phyloP scores from a whole-genome alignment of 208 protist genomes.

The Trypanosoma scelopori region DNA sequence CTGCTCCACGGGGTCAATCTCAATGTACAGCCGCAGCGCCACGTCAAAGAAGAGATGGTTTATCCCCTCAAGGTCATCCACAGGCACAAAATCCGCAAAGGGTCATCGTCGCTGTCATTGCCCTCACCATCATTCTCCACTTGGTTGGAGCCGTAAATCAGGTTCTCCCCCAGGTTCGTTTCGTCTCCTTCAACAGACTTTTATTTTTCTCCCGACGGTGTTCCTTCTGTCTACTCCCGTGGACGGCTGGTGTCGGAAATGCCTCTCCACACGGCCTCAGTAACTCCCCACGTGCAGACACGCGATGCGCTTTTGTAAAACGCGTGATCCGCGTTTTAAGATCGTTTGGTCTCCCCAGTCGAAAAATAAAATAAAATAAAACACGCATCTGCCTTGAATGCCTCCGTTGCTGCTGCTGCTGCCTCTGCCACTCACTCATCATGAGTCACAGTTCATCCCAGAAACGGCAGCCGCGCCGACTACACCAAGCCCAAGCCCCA shows the following conservation, averaged over 20 bases:
- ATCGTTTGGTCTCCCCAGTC: conserved; percentile 4
- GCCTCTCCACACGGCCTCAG: conserved; percentile 2
- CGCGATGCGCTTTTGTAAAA: conserved; percentile 8
- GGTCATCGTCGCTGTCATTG: neutral
- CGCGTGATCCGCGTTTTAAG: conserved; percentile 3
- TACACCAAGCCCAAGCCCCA: conserved; percentile 73
- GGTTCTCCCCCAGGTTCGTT: neutral
- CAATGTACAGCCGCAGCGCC: conserved; percentile 25
- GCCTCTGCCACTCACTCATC: neutral
- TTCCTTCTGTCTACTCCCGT: neutral
- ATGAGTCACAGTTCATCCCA: conserved; percentile 57
- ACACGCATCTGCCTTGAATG: too few species aligned
- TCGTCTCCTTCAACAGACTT: neutral
- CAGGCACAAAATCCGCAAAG: conserved; percentile 20
- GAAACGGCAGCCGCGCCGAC: conserved; percentile 45
- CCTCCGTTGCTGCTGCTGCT: too few species aligned
- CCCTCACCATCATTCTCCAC: neutral
- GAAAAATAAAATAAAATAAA: conserved; percentile 17
- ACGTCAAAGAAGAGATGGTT: conserved; percentile 37
- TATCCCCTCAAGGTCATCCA: conserved; percentile 10
- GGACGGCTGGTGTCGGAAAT: conserved; percentile 13
- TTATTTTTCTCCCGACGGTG: neutral
- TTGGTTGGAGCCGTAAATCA: neutral
- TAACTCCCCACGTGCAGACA: neutral
- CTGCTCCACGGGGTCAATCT: conserved; percentile 34